A percentile compares a stretch with the other conserved stretches of the same genome.
These are phyloP conservation scores for Yamadazyma membranifaciens DNA, from an alignment of 1,139 yeast species.

Conservation along the genomic window DNA sequence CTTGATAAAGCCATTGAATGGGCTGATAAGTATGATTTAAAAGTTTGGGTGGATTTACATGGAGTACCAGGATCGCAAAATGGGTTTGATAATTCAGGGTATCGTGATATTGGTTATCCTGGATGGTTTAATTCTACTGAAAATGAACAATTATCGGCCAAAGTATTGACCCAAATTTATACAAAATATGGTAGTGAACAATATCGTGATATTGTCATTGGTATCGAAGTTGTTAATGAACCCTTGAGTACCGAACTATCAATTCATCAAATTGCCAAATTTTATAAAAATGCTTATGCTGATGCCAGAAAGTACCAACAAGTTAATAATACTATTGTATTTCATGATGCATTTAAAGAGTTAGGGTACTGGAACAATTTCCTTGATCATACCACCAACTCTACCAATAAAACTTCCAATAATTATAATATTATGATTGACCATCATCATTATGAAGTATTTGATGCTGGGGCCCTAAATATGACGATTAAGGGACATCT, in stretches of 20 bases:
- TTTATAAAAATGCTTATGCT: constrained; percentile 54
- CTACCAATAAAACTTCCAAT: constrained; percentile 26
- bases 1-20: constrained; percentile 76
- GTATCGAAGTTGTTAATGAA: constrained; percentile 85
- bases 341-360: constrained; percentile 74
- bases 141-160: constrained; percentile 52
- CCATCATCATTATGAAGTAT: constrained; percentile 92
- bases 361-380: constrained; percentile 60
- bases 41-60: constrained; percentile 90
- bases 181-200: constrained; percentile 57
- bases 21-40: constrained; percentile 62
- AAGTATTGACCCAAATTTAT: constrained; percentile 45
- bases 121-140: constrained; percentile 48
- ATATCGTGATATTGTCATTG: constrained; percentile 71
- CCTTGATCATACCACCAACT: constrained; percentile 34
- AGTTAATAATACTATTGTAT: constrained; percentile 52
- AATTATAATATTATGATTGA: constrained; percentile 74
- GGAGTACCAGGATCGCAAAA: constrained; percentile 97
- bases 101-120: constrained; percentile 55
- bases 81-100: constrained; percentile 94
- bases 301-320: constrained; percentile 42
- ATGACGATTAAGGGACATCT: constrained; percentile 61
- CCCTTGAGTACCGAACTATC: constrained; percentile 73
- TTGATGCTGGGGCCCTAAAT: constrained; percentile 58
- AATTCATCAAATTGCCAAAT: constrained; percentile 55